These are phyloP conservation scores for Cicer judaicum DNA, from an alignment of 306 rosid genomes.

Conservation along the genomic window DNA sequence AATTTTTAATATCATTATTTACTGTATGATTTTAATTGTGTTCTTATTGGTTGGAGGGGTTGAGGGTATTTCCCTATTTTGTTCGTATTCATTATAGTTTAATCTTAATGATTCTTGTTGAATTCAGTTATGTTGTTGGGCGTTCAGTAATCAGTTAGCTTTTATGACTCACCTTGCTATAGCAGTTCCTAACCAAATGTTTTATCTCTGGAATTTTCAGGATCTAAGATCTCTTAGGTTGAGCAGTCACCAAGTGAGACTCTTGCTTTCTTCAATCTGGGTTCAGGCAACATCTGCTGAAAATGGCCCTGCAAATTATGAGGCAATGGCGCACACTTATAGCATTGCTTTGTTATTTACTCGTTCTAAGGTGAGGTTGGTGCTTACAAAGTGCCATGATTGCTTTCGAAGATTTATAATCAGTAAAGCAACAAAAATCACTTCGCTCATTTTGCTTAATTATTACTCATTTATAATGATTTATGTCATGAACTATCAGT, in stretches of 20 bases:
- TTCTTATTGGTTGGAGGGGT: neutral
- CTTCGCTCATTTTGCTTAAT: slow-evolving; percentile 18
- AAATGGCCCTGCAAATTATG: slow-evolving; percentile 81
- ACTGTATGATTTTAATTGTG: slow-evolving; percentile 20
- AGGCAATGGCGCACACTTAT: slow-evolving; percentile 95
- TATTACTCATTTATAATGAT: slow-evolving; percentile 6
- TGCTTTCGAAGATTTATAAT: slow-evolving; percentile 33
- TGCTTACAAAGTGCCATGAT: slow-evolving; percentile 36
- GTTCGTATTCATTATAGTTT: slow-evolving; percentile 19
- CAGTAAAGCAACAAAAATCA: neutral
- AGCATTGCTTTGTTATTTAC: slow-evolving; percentile 76
- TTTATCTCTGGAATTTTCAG: slow-evolving; percentile 55
- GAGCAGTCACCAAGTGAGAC: slow-evolving; percentile 94
- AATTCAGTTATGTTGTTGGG: slow-evolving; percentile 26
- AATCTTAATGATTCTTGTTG: slow-evolving; percentile 32
- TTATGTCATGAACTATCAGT: slow-evolving; percentile 10
- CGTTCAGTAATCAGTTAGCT: slow-evolving; percentile 27
- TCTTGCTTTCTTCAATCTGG: slow-evolving; percentile 94
- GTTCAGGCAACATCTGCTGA: slow-evolving; percentile 88
- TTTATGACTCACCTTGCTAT: slow-evolving; percentile 22
- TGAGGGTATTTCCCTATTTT: neutral
- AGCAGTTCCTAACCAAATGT: slow-evolving; percentile 41
- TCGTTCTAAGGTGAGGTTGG: slow-evolving; percentile 76
- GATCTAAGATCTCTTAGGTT: slow-evolving; percentile 80
- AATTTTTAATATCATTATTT: slow-evolving; percentile 33